Evolutionary conservation across 805 yeast genomes (phyloP).

Genomic region (Myxozyma melibiosi): DNA sequence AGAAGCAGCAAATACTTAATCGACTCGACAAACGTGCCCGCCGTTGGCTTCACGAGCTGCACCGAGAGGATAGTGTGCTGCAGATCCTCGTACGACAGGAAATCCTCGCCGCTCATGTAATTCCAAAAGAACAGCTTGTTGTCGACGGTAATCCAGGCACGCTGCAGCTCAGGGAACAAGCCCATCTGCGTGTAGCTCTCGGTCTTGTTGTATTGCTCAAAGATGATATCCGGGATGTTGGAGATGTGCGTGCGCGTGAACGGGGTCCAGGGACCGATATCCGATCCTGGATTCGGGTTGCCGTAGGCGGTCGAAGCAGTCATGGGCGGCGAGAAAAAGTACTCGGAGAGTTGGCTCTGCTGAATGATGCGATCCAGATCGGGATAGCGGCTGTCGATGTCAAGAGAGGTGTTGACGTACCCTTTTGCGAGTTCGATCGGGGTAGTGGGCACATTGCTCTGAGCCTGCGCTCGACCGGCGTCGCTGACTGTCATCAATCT

Average conservation of each 20-base stretch:
- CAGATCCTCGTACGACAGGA: slow-evolving; percentile 79
- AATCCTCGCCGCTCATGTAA: slow-evolving; percentile 62
- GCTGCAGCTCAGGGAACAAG: slow-evolving; percentile 71
- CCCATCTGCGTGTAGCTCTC: slow-evolving; percentile 79
- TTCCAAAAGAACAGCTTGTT: slow-evolving; percentile 86
- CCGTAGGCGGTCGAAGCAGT: neutral
- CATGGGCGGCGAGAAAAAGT: slow-evolving; percentile 26
- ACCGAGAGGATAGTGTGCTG: slow-evolving; percentile 76
- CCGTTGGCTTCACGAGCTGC: slow-evolving; percentile 76
- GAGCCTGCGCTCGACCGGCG: neutral
- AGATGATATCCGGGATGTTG: slow-evolving; percentile 77
- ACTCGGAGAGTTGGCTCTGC: slow-evolving; percentile 39
- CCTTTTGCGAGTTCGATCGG: slow-evolving; percentile 22
- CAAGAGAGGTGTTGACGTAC: slow-evolving; percentile 38
- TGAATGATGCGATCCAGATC: slow-evolving; percentile 42
- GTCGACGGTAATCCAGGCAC: slow-evolving; percentile 86
- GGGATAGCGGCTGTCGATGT: slow-evolving; percentile 41
- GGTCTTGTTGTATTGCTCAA: slow-evolving; percentile 67
- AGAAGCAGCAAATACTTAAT: slow-evolving; percentile 74
- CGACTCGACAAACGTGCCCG: slow-evolving; percentile 74
- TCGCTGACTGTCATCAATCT: neutral
- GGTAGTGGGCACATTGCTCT: slow-evolving; percentile 2
- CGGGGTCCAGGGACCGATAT: slow-evolving; percentile 50
- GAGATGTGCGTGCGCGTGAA: slow-evolving; percentile 71
- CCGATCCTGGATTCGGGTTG: slow-evolving; percentile 13